Evolutionary conservation across 192 early-diverging fungal species (phyloP).

Genomic region (Umbelopsis sp.): DNA sequence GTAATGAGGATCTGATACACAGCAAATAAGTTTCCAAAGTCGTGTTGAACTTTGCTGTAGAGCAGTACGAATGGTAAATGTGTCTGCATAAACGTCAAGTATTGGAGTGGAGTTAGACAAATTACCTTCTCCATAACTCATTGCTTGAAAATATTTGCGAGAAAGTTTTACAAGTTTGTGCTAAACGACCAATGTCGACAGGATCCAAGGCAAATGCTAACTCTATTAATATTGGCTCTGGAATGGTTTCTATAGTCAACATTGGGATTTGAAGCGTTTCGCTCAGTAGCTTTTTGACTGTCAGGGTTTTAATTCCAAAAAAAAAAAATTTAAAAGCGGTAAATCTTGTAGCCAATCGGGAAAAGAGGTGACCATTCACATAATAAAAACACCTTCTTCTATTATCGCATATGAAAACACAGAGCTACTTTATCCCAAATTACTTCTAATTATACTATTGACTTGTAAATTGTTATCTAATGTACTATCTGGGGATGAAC

Average conservation of each 20-base stretch:
- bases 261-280: background rate
- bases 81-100: background rate
- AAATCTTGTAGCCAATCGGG: too few relatives aligned
- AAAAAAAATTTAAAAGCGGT: too few relatives aligned
- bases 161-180: constrained; percentile 3
- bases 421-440: too few relatives aligned
- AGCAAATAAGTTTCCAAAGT: constrained; percentile 56
- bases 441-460: too few relatives aligned
- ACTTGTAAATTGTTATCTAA: too few relatives aligned
- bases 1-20: constrained; percentile 48
- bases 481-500: too few relatives aligned
- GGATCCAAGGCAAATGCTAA: background rate
- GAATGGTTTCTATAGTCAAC: constrained; percentile 5
- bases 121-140: constrained; percentile 13
- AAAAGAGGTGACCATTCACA: too few relatives aligned
- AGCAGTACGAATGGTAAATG: background rate
- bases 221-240: background rate
- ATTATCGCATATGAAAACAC: too few relatives aligned
- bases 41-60: constrained; percentile 47
- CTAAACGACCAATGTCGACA: background rate
- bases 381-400: too few relatives aligned
- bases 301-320: background rate
- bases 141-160: background rate
- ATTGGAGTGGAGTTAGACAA: background rate
- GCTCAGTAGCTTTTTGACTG: too few relatives aligned